Conservation (phyloP, 768 basidiomycete genomes). For the Mycena leptocephala region DNA sequence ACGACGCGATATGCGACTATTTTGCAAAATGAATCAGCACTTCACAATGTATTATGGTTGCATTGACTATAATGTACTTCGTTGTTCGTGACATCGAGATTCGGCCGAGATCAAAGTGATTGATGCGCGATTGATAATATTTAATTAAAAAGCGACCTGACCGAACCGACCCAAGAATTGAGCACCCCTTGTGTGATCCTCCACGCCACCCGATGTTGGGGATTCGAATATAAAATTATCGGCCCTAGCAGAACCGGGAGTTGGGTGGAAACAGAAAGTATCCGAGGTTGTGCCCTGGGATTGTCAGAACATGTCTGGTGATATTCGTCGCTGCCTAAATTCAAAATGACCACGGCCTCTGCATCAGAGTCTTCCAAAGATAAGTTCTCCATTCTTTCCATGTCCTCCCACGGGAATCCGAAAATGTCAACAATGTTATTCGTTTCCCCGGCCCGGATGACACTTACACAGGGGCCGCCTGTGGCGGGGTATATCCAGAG, state of each 20-base stretch:
- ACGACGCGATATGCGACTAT: no score
- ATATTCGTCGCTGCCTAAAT: not conserved
- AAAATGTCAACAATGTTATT: not conserved
- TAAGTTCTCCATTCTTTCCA: not conserved
- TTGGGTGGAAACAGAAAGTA: not conserved
- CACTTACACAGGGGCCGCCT: not conserved
- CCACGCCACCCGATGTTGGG: not conserved
- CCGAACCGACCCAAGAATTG: no score
- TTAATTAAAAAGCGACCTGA: no score
- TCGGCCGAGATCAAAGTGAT: no score
- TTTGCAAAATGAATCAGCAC: no score
- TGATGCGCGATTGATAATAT: no score
- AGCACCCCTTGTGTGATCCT: no score
- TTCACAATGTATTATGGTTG: no score
- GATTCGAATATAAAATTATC: not conserved
- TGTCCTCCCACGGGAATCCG: not conserved
- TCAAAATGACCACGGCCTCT: not conserved
- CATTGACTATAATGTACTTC: no score
- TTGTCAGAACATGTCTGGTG: no score
- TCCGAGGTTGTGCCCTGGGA: not conserved
- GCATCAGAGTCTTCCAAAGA: not conserved
- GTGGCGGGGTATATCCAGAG: not conserved
- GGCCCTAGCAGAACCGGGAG: not conserved
- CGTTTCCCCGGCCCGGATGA: not conserved
- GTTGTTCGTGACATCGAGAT: no score